Percentiles rank a stretch among this genome's conserved stretches.
Evolutionary conservation across 179 eudicot genomes (phyloP).

Genomic region (Sideroxylon spinosum): DNA sequence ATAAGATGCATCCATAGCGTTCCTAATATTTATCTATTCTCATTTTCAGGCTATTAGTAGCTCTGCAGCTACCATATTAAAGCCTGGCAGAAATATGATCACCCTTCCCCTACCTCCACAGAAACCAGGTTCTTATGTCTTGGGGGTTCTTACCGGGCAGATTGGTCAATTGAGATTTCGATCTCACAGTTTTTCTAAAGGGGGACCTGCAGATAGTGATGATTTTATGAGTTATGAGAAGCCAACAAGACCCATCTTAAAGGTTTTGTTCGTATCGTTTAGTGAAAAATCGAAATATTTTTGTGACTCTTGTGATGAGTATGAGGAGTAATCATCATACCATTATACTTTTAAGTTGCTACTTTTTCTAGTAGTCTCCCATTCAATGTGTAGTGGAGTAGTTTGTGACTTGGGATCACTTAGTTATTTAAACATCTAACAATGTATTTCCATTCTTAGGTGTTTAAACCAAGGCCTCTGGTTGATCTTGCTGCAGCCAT

Average conservation of each 20-base stretch:
- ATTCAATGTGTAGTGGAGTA: neutral
- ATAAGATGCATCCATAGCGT: neutral
- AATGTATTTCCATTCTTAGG: conserved; percentile 42
- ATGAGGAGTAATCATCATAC: neutral
- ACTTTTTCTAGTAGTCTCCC: conserved; percentile 13
- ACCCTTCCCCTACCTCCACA: conserved; percentile 86
- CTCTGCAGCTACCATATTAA: conserved; percentile 60
- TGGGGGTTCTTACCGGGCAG: conserved; percentile 95
- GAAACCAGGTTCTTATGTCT: conserved; percentile 93
- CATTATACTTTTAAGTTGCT: conserved; percentile 7
- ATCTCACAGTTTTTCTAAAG: conserved; percentile 97
- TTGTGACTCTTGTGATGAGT: neutral
- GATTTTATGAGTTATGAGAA: conserved; percentile 99
- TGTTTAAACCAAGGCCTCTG: conserved; percentile 84
- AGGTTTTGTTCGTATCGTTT: conserved; percentile 42
- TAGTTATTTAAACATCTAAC: conserved; percentile 17
- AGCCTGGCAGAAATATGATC: conserved; percentile 81
- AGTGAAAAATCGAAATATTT: neutral
- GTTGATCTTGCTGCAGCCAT: conserved; percentile 93
- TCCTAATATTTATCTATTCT: neutral
- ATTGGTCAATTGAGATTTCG: conserved; percentile 95
- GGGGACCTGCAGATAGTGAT: conserved; percentile 89
- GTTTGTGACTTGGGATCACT: neutral
- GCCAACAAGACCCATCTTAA: conserved; percentile 90
- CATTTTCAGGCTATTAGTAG: conserved; percentile 63